These are phyloP conservation scores for Moesziomyces sp. DNA, from an alignment of 1,284 basidiomycete species.

Conservation along the genomic window DNA sequence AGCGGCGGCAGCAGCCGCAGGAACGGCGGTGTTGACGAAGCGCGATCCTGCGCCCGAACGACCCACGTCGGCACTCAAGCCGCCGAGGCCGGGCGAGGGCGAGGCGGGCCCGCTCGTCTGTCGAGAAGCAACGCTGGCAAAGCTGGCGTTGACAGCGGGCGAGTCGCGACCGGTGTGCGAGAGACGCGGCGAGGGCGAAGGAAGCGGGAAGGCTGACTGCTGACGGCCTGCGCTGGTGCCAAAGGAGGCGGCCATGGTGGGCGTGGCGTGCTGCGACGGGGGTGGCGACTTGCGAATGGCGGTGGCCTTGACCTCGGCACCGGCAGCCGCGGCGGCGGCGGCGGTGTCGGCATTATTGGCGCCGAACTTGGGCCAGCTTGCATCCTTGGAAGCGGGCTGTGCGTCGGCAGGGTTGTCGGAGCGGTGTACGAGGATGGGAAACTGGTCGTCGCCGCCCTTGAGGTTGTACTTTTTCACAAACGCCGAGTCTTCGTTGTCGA, in stretches of 20 bases:
- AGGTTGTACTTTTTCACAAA: conserved; percentile 67
- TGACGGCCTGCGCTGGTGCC: conserved; percentile 36
- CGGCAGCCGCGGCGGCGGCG: conserved; percentile 13
- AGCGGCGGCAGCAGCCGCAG: conserved; percentile 17
- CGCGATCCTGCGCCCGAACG: conserved; percentile 39
- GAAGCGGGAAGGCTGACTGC: conserved; percentile 33
- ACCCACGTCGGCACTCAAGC: conserved; percentile 28
- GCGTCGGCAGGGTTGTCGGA: conserved; percentile 1
- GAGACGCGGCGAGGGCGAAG: conserved; percentile 40
- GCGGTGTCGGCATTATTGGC: conserved; percentile 53
- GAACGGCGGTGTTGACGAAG: conserved; percentile 48
- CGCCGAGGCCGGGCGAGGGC: conserved; percentile 34
- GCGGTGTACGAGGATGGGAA: conserved; percentile 71
- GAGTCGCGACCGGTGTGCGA: conserved; percentile 41
- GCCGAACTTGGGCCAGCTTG: conserved; percentile 92
- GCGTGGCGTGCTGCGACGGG: conserved; percentile 71
- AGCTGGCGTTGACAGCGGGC: conserved; percentile 41
- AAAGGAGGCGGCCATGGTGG: conserved; percentile 41
- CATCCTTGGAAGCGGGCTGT: conserved; percentile 75
- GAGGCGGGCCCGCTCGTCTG: conserved; percentile 42
- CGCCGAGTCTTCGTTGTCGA: conserved; percentile 65
- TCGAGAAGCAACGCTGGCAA: conserved; percentile 30
- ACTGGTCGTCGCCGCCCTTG: conserved; percentile 72
- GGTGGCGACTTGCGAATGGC: conserved; percentile 65
- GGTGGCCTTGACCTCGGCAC: conserved; percentile 13